Conservation (phyloP, 2,329 filamentous ascomycete species). For the Trichoderma hamatum region DNA sequence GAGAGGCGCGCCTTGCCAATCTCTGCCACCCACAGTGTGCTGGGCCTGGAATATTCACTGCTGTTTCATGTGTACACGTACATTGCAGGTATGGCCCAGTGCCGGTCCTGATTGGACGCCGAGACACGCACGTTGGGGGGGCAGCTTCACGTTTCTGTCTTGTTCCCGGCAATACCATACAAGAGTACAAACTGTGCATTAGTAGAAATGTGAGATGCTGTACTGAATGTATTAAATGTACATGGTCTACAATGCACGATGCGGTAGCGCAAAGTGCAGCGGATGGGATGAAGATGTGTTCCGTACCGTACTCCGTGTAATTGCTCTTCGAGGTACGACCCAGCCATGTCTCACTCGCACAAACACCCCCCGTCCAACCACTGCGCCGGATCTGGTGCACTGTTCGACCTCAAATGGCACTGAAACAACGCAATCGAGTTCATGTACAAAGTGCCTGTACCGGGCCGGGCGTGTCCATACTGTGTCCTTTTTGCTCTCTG, state of each 20-base stretch:
- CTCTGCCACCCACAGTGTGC: too few species aligned
- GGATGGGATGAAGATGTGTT: not conserved
- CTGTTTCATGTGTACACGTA: slow-evolving; percentile 18
- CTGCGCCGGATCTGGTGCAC: slow-evolving; percentile 15
- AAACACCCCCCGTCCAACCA: slow-evolving; percentile 2
- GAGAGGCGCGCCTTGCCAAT: too few species aligned
- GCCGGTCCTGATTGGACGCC: slow-evolving; percentile 10
- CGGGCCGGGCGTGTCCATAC: not conserved
- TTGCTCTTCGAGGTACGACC: not conserved
- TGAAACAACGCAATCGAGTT: slow-evolving; percentile 3
- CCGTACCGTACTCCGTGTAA: not conserved
- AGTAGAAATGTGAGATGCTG: not conserved
- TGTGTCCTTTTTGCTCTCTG: not conserved
- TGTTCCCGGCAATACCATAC: not conserved
- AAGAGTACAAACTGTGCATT: not conserved
- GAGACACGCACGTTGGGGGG: not conserved
- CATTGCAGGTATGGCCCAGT: not conserved
- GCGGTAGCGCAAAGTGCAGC: not conserved
- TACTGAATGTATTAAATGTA: not conserved
- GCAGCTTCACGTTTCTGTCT: not conserved
- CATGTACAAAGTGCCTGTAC: not conserved
- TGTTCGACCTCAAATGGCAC: not conserved
- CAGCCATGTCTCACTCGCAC: not conserved
- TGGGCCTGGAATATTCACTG: not conserved
- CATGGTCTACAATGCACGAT: not conserved